Evolutionary conservation across 768 basidiomycete genomes (phyloP).

Genomic region (Termitomyces sp.): DNA sequence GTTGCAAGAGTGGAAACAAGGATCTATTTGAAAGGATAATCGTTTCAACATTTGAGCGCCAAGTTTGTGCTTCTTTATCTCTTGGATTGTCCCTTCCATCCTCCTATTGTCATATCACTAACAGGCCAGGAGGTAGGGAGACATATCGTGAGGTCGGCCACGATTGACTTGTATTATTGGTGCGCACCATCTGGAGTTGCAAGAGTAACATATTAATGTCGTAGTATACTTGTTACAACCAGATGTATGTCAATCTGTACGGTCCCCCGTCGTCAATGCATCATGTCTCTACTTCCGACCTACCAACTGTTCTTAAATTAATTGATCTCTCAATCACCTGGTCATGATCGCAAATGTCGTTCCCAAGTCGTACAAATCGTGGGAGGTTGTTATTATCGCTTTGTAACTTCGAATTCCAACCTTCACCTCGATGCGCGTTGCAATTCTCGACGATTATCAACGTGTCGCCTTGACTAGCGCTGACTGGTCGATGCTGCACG

Average conservation of each 20-base stretch:
- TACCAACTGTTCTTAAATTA: no score
- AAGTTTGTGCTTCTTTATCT: neutral
- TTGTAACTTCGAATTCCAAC: neutral
- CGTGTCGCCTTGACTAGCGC: slow-evolving; percentile 42
- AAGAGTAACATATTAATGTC: no score
- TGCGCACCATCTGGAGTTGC: neutral
- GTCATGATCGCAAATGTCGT: neutral
- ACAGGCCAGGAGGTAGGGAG: no score
- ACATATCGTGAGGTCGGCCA: neutral
- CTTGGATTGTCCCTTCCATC: neutral
- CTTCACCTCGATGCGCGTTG: slow-evolving; percentile 28
- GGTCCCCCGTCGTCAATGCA: no score
- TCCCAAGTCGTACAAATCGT: neutral
- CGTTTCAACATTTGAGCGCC: neutral
- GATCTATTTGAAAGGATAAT: neutral
- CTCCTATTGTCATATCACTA: no score
- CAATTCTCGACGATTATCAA: slow-evolving; percentile 63
- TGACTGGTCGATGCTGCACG: slow-evolving; percentile 47
- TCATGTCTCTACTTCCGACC: no score
- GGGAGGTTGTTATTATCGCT: neutral
- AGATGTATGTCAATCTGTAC: no score
- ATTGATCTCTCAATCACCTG: neutral
- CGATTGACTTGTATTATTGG: no score
- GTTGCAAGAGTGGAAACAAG: neutral
- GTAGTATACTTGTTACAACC: no score